phyloP scores from a whole-genome alignment of 2,329 filamentous ascomycete species.

The Neonectria hederae region DNA sequence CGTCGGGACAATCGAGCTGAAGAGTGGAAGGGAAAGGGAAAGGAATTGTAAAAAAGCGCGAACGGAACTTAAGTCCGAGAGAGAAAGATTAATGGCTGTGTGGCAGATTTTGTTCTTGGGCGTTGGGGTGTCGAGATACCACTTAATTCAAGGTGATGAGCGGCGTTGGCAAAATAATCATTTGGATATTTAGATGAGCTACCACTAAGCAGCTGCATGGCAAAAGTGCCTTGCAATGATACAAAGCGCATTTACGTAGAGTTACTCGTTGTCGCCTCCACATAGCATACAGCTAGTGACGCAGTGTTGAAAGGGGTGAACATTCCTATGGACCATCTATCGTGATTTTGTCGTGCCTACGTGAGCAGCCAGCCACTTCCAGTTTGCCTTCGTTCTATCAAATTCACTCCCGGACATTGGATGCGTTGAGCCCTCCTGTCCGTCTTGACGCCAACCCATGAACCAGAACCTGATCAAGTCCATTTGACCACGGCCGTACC shows the following conservation, averaged over 20 bases:
- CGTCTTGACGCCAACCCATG: conserved; percentile 29
- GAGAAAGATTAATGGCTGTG: conserved; percentile 4
- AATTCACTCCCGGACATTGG: conserved; percentile 7
- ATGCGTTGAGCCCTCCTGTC: conserved; percentile 7
- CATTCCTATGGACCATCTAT: conserved; percentile 13
- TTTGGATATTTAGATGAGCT: conserved; percentile 21
- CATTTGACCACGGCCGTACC: conserved; percentile 73
- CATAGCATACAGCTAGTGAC: not conserved
- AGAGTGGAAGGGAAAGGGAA: too few relatives aligned
- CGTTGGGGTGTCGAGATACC: conserved; percentile 43
- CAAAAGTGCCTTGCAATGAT: conserved; percentile 10
- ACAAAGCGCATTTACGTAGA: conserved; percentile 3
- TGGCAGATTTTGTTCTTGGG: conserved; percentile 28
- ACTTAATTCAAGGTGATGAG: conserved; percentile 26
- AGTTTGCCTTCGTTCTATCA: conserved; percentile 18
- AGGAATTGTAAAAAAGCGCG: not conserved
- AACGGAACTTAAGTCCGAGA: not conserved
- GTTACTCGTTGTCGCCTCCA: not conserved
- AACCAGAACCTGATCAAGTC: conserved; percentile 39
- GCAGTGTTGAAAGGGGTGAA: not conserved
- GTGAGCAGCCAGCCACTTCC: not conserved
- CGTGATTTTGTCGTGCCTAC: conserved; percentile 15
- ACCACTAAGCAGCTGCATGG: conserved; percentile 16
- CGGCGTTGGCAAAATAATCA: conserved; percentile 16
- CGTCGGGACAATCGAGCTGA: conserved; percentile 5